phyloP scores from a whole-genome alignment of 768 basidiomycete genomes.

The Phaffia tasmanica region DNA sequence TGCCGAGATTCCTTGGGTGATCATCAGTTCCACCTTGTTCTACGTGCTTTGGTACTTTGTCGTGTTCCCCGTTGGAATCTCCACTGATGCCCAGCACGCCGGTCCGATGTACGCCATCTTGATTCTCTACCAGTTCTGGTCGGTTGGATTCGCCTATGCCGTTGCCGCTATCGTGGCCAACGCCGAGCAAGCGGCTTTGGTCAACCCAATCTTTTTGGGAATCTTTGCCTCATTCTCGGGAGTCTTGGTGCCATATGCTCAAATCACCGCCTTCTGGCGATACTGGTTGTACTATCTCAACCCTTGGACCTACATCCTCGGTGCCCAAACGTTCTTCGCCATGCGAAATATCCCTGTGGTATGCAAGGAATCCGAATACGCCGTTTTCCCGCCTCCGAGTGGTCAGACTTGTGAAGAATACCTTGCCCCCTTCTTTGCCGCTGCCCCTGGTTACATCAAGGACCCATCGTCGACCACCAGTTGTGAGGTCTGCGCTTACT shows the following conservation, averaged over 20 bases:
- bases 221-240: slow-evolving; percentile 27
- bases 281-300: slow-evolving; percentile 30
- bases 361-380: slow-evolving; percentile 27
- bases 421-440: slow-evolving; percentile 53
- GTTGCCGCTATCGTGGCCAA: slow-evolving; percentile 15
- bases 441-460: slow-evolving; percentile 58
- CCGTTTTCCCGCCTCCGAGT: slow-evolving; percentile 56
- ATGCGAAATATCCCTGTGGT: slow-evolving; percentile 34
- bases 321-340: slow-evolving; percentile 32
- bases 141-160: slow-evolving; percentile 17
- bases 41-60: slow-evolving; percentile 21
- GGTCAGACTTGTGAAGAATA: slow-evolving; percentile 63
- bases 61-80: slow-evolving; percentile 24
- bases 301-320: slow-evolving; percentile 35
- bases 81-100: slow-evolving; percentile 20
- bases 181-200: slow-evolving; percentile 16
- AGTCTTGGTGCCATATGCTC: slow-evolving; percentile 23
- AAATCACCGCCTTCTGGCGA: slow-evolving; percentile 26
- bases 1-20: slow-evolving; percentile 33
- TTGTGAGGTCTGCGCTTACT: slow-evolving; percentile 56
- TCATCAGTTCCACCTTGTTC: background rate
- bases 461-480: slow-evolving; percentile 50
- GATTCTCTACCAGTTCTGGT: slow-evolving; percentile 23
- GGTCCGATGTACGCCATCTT: slow-evolving; percentile 16
- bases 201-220: slow-evolving; percentile 25